Evolutionary conservation across 805 yeast species (phyloP), one percentile per base, ranked within the genome.

Genomic region (Candida vaughaniae): DNA sequence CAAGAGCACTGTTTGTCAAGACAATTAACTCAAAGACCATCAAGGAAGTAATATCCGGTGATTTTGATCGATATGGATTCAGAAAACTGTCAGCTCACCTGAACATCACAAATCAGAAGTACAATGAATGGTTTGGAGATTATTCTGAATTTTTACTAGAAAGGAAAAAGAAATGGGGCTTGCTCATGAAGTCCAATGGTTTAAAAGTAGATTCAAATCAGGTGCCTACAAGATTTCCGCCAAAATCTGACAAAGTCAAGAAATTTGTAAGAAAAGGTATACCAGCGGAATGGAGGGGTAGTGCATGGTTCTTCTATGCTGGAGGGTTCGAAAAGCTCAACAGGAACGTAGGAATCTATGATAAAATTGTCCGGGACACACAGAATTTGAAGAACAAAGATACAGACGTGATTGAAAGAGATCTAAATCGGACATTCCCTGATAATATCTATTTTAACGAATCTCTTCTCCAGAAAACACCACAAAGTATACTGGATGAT

Each of bases 201-300:
- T 62, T 90, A 3, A 56, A 64, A 4, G 61, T 69, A 31, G 78
- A 71, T 22, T 20, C 32, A 1, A 26, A 33, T 1, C 6, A 18
- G 5, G 40, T 46, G 6, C 93, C 95, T 1, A 62, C 69, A 0
- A 59, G 87, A 45, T 87, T 83, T 47, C 95, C 96, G 0, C 78
- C 91, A 1, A 75, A 75, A 42, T 82, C 89, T 3, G 90, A 82
- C 41, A 87, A 84, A 48, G 68, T 88, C 45, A 83, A 85, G 52
- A 74, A 95, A 41, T 82, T 86, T 51, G 78, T 93, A 9, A 74
- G 97, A 38, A 85, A 85, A 56, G 99, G 99, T 9, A 82, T 91
- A 8, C 98, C 99, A 0, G 90, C 96, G 0, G 96, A 88, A 55
- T 91, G 96, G 97, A 69, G 99, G 47, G 99, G 99, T 1, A 77